Base-by-base conservation (phyloP, 345 rosid genomes). In the Linum tenue region DNA sequence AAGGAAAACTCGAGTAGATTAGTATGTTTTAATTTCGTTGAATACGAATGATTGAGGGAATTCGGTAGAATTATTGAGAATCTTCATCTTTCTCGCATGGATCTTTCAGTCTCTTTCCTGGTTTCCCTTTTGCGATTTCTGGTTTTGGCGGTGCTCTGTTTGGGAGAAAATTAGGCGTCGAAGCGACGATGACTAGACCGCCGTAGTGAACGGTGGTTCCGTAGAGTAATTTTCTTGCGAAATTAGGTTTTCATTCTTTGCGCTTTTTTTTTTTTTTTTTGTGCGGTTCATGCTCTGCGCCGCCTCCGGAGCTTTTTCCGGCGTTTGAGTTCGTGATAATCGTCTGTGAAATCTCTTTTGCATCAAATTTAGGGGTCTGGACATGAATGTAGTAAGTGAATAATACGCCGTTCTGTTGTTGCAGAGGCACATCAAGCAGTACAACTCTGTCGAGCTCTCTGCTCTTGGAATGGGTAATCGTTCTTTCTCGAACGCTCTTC, bases 381-480 rank as follows among this genome's bases (percentile, higher is more conserved):
- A 22, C 3, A 12, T 22, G 31, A 22, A 22, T 22, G 31, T 22
- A 22, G 31, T 22, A 1, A 22, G 31, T 22, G 31, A 22, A 22
- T 22, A 2, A 9, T 48, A 22, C 31, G 31, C 31, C 31, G 9
- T 48, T 48, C 3, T 48, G 59, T n/a, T 65, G 6, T 35, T 67
- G 67, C 79, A 78, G 79, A 75, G 64, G 64, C 64, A 61, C 70
- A 67, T 78, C 43, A 75, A 64, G 59, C 71, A 75, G 76, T 60
- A 60, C 76, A 69, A 72, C 64, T 61, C 67, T 12, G 67, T 78
- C 57, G 79, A 78, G 69, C 82, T 78, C 55, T 60, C 73, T 43
- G 78, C 65, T 60, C 63, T 78, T 57, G 78, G 81, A 63, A 78
- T 74, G 81, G 81, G 81, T 78, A 78, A 78, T 55, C 55, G 31